A percentile compares a stretch with the other conserved stretches of the same genome.
Evolutionary conservation across 192 early-diverging fungal species (phyloP).

Genomic region (Coemansia sp.): DNA sequence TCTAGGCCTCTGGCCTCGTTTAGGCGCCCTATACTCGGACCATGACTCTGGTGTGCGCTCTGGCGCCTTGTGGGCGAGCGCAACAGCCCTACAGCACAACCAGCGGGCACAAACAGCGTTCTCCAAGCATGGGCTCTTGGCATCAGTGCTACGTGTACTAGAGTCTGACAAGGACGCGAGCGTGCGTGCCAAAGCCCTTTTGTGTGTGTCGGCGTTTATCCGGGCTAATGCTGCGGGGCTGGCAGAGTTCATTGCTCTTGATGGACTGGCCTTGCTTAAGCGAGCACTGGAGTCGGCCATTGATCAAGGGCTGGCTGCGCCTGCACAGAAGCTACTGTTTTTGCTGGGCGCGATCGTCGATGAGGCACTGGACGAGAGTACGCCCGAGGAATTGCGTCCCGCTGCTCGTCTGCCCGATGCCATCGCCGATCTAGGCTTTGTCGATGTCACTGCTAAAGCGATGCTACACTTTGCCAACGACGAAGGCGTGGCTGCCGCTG

Average conservation of each 20-base stretch:
- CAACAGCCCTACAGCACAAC: slow-evolving; percentile 95
- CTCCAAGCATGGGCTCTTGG: slow-evolving; percentile 51
- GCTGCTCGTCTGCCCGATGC: slow-evolving; percentile 36
- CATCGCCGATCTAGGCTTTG: slow-evolving; percentile 51
- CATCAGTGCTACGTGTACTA: slow-evolving; percentile 52
- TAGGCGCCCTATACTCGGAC: slow-evolving; percentile 56
- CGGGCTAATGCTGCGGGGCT: slow-evolving; percentile 60
- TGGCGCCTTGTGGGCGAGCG: slow-evolving; percentile 85
- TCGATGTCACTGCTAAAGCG: slow-evolving; percentile 46
- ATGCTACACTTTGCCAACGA: slow-evolving; percentile 48
- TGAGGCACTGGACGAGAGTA: slow-evolving; percentile 51
- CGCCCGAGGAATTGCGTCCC: slow-evolving; percentile 33
- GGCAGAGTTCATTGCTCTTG: slow-evolving; percentile 54
- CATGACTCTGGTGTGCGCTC: slow-evolving; percentile 59
- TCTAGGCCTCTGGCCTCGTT: slow-evolving; percentile 83
- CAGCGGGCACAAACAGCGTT: slow-evolving; percentile 74
- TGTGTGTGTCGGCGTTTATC: slow-evolving; percentile 68
- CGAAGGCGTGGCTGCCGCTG: slow-evolving; percentile 29
- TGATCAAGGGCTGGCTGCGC: not conserved
- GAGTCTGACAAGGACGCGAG: slow-evolving; percentile 26
- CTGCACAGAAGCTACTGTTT: slow-evolving; percentile 58
- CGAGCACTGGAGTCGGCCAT: slow-evolving; percentile 29
- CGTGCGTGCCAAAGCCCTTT: slow-evolving; percentile 67
- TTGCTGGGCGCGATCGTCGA: slow-evolving; percentile 62
- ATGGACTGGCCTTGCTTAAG: slow-evolving; percentile 53